Evolutionary conservation across 176 grass and related monocot species (phyloP), one percentile per base, ranked within the genome.

Genomic region (Cymbopogon citratus): DNA sequence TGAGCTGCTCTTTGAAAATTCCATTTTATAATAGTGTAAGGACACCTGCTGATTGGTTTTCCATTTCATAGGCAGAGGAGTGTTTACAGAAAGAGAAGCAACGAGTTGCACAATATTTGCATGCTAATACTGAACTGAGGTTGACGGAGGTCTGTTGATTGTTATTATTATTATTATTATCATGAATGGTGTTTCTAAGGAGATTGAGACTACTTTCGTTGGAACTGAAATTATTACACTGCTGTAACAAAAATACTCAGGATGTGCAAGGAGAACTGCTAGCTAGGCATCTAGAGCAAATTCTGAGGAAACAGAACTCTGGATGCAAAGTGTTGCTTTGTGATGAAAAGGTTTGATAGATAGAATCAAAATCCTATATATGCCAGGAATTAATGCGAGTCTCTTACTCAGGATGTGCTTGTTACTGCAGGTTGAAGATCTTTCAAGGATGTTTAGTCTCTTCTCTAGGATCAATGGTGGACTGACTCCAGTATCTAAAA

Each of bases 401-500:
- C 19, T 10, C 81, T 36, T 61, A 38, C 6, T 62, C 14, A 33
- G 2, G 11, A 60, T 54, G 13, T 26, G 5, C 23, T 60, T 70
- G 36, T 44, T 57, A n/a, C 72, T 80, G 38, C 67, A 93, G 94
- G 83, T 81, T 0, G 87, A 90, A 19, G 94, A 93, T 49, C 80
- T 97, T 15, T 89, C 91, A 44, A 91, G 94, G 71, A 91, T 97
- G 89, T 93, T 87, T 52, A 89, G 89, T n/a, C 91, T 97, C 39
- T 97, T 97, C 65, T 87, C 83, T 26, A 93, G 66, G 79, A 79
- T 90, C 66, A 90, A 69, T 27, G 74, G 21, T 21, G 87, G 89
- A 31, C 82, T 97, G 5, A 61, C 65, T 44, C 89, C 82, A 87
- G 66, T 91, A 70, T 83, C 87, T 51, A 83, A 63, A 74, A 91